A percentile compares a stretch with the other conserved stretches of the same genome.
phyloP scores from a whole-genome alignment of 176 grass and related monocot genomes.

The bread wheat (Triticum aestivum) region DNA sequence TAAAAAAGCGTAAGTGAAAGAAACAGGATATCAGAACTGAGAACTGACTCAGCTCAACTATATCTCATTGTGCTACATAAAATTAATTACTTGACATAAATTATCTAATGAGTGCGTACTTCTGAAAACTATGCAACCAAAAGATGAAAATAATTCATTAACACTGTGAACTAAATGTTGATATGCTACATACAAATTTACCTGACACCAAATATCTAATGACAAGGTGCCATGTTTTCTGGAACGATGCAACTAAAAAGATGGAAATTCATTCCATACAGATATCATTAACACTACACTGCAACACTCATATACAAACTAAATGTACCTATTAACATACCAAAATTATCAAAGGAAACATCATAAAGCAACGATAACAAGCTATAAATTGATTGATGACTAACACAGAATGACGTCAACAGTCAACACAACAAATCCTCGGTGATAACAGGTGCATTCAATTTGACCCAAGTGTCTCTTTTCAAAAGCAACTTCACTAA shows the following conservation, averaged over 20 bases:
- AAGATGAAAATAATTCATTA: neutral
- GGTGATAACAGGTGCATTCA: neutral
- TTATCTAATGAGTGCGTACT: neutral
- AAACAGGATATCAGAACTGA: neutral
- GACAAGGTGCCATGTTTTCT: neutral
- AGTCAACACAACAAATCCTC: constrained; percentile 20
- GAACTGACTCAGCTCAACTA: neutral
- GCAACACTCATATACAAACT: neutral
- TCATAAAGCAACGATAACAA: constrained; percentile 8
- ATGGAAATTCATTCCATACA: neutral
- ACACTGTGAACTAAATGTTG: neutral
- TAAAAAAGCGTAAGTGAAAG: neutral
- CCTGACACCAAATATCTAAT: neutral
- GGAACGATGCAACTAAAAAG: neutral
- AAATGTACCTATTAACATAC: neutral
- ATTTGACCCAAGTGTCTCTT: neutral
- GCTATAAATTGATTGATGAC: neutral
- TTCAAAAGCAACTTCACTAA: neutral
- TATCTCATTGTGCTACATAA: neutral
- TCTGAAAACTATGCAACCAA: neutral
- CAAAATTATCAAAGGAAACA: neutral
- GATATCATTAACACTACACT: neutral
- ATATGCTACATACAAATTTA: neutral
- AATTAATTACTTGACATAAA: neutral
- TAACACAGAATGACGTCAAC: neutral